Conservation (phyloP, 2,329 filamentous ascomycete species). For the Cercospora sp. region DNA sequence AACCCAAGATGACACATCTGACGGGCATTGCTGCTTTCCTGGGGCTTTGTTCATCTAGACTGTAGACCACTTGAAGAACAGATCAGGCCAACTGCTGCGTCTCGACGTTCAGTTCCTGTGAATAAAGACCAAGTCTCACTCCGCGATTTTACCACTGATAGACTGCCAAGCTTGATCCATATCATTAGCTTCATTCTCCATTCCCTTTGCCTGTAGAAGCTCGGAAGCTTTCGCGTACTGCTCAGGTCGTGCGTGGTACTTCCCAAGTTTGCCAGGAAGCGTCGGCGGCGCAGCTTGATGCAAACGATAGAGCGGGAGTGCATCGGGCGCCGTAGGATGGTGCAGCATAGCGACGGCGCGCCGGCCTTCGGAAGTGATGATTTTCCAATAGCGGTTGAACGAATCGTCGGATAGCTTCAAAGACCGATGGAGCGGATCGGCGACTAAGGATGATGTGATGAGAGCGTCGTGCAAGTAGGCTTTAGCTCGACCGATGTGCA, state of each 20-base stretch:
- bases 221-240: not conserved
- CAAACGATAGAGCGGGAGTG: not conserved
- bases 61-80: too few species aligned
- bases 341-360: not conserved
- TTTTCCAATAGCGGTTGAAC: not conserved
- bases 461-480: not conserved
- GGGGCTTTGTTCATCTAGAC: too few species aligned
- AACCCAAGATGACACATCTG: too few species aligned
- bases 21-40: too few species aligned
- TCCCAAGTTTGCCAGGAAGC: not conserved
- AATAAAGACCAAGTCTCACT: too few species aligned
- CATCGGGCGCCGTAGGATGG: not conserved
- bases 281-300: not conserved
- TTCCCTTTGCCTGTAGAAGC: not conserved
- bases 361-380: not conserved
- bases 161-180: not conserved
- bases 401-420: not conserved
- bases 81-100: too few species aligned
- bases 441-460: not conserved
- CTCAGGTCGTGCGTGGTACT: not conserved
- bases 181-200: not conserved
- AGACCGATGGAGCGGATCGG: too few species aligned
- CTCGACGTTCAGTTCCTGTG: too few species aligned
- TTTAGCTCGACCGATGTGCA: not conserved
- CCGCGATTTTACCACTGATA: too few species aligned